Evolutionary conservation across 805 yeast species (phyloP), one percentile per base, ranked within the genome.

Genomic region (Ogataea naganishii): DNA sequence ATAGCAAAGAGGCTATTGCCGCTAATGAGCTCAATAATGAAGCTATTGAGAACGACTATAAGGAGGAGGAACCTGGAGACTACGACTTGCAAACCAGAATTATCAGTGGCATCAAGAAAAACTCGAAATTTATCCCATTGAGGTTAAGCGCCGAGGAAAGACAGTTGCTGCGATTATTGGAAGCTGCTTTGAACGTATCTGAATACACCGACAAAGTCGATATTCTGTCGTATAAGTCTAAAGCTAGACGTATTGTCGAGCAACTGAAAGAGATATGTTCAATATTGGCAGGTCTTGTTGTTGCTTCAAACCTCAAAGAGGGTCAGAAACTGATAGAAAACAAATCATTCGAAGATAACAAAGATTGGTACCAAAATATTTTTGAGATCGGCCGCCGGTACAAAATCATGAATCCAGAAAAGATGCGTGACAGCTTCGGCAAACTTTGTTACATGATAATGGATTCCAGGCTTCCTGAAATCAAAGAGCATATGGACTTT

Each of bases 171-270:
- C 62, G 80, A 34, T 53, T 81, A 24, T 56, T 80, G 24, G 86
- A 81, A 39, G 86, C 92, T 2, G 86, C 88, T 0, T 57, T 81
- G 30, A 71, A 77, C 40, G 94, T 81, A 8, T 75, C 83, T 11
- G 89, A 81, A 43, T 81, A 81, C 47, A 81, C 89, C 0, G 88
- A 80, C 44, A 71, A 74, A 42, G 85, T 81, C 24, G 94, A 81
- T 49, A 74, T 81, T 22, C 50, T 76, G 17, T 63, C 80, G 1
- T 75, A 78, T 42, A 60, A 72, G 4, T 75, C 88, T 4, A 79
- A 80, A 44, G 60, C 84, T 2, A 77, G 69, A 47, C 64, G 89
- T 39, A 80, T 82, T 15, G 76, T 81, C 2, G 72, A 70, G 14
- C 89, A 81, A 51, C 53, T 81, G 36, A 69, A 72, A 35, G 88